Conservation (phyloP, 2,329 filamentous ascomycete genomes). For the Cylindrodendrum hubeiense region DNA sequence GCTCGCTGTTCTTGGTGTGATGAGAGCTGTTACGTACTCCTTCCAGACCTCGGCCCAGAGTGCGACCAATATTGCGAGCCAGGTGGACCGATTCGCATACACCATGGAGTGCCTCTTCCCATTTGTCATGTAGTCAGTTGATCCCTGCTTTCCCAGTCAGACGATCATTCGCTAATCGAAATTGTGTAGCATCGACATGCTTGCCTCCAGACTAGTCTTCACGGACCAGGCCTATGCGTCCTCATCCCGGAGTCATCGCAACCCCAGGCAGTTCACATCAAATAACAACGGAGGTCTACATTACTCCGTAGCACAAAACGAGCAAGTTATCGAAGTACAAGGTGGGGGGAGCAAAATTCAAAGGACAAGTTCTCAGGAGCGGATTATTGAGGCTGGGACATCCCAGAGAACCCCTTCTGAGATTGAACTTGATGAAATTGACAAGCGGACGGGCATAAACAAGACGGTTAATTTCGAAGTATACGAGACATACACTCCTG, state of each 20-base stretch:
- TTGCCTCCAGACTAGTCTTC: slow-evolving; percentile 50
- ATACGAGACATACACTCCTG: not conserved
- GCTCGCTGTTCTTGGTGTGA: slow-evolving; percentile 53
- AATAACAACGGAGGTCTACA: slow-evolving; percentile 30
- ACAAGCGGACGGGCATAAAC: slow-evolving; percentile 39
- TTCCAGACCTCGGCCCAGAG: slow-evolving; percentile 53
- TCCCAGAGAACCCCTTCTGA: slow-evolving; percentile 36
- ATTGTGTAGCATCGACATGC: slow-evolving; percentile 47
- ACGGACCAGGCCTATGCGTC: slow-evolving; percentile 41
- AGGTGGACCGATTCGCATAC: slow-evolving; percentile 57
- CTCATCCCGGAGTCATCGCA: slow-evolving; percentile 29
- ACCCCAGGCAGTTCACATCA: slow-evolving; percentile 26
- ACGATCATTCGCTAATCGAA: not conserved
- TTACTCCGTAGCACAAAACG: slow-evolving; percentile 36
- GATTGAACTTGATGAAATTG: slow-evolving; percentile 42
- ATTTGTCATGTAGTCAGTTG: slow-evolving; percentile 53
- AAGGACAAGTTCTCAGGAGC: slow-evolving; percentile 38
- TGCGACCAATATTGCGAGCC: slow-evolving; percentile 51
- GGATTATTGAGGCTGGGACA: slow-evolving; percentile 34
- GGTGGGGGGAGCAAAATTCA: slow-evolving; percentile 25
- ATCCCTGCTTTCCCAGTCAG: not conserved
- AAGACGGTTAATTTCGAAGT: slow-evolving; percentile 36
- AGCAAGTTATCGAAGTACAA: slow-evolving; percentile 39
- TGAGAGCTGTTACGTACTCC: slow-evolving; percentile 56
- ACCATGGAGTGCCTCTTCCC: slow-evolving; percentile 58